Evolutionary conservation across 768 basidiomycete species (phyloP).

Genomic region (Clitopilus hobsonii): DNA sequence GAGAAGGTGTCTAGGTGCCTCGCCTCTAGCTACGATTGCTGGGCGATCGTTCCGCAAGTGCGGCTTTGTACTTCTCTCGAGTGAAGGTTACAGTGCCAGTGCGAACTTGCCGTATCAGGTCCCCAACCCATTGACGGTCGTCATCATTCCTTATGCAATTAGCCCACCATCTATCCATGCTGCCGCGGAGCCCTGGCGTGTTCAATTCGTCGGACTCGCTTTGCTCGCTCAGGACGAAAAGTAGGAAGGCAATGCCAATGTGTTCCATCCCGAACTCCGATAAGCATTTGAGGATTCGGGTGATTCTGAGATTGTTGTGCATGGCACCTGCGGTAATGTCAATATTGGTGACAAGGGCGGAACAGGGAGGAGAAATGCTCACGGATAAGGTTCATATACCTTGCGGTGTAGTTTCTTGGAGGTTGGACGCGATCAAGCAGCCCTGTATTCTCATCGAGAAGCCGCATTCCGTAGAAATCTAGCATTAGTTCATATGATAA

Average conservation of each 20-base stretch:
- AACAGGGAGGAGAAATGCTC: too few relatives aligned
- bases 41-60: slow-evolving; percentile 27
- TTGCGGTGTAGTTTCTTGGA: slow-evolving; percentile 43
- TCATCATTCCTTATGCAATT: slow-evolving; percentile 63
- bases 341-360: too few relatives aligned
- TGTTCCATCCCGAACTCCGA: slow-evolving; percentile 67
- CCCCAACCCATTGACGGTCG: slow-evolving; percentile 52
- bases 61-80: slow-evolving; percentile 49
- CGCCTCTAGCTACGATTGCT: too few relatives aligned
- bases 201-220: slow-evolving; percentile 52
- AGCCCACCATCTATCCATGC: slow-evolving; percentile 80
- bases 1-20: not conserved
- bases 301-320: slow-evolving; percentile 77
- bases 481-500: slow-evolving; percentile 71
- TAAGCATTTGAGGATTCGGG: slow-evolving; percentile 71
- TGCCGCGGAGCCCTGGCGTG: slow-evolving; percentile 40
- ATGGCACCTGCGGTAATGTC: slow-evolving; percentile 45
- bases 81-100: slow-evolving; percentile 44
- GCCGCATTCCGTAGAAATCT: slow-evolving; percentile 75
- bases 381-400: slow-evolving; percentile 67
- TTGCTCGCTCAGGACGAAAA: slow-evolving; percentile 68
- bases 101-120: slow-evolving; percentile 48
- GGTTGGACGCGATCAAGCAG: slow-evolving; percentile 47
- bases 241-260: slow-evolving; percentile 60
- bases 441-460: slow-evolving; percentile 54